Evolutionary conservation across 2,329 filamentous ascomycete genomes (phyloP), one percentile per base, ranked within the genome.

Genomic region (Neurospora crassa): DNA sequence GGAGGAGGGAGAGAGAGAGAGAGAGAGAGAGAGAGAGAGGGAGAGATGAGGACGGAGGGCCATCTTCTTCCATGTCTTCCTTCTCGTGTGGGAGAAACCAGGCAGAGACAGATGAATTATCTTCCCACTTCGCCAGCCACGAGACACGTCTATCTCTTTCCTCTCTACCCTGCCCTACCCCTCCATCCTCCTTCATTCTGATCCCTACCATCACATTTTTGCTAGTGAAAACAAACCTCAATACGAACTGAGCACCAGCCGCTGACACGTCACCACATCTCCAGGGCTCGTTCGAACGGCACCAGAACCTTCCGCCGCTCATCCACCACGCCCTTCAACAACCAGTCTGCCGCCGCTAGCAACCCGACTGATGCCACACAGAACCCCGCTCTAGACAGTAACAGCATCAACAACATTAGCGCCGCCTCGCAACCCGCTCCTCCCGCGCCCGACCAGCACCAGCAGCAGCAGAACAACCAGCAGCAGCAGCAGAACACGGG

Each of bases 261-360:
- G 29, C 53, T 63, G 53, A 63, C 53, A 63, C 53, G 53, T 63
- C 53, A 63, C 53, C 53, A 37, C 34, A 34, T 6, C 37, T 41
- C 29, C 71, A 90, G 89, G 89, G 81, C 86, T 74, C 85, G 88
- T 71, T 82, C 85, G 34, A 90, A 90, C 77, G 88, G 88, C 59
- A 90, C 88, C 40, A 81, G 89, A 69, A 91, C 88, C 73, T 88
- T 90, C 78, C 88, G 89, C 78, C 87, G 89, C 77, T 83, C 88
- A 67, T 90, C 88, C 67, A 88, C 87, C 73, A 89, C 87, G 20
- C 85, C 86, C 41, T 82, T 84, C 73, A 80, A 75, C 29, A 63
- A 2, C 76, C 78, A 78, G 71, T 73, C 72, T 59, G 70, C 70
- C 41, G 29, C 72, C 29, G 72, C 74, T 63, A 63, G 53, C 41